Conservation (phyloP, 768 basidiomycete genomes). For the Mycena galericulata region DNA sequence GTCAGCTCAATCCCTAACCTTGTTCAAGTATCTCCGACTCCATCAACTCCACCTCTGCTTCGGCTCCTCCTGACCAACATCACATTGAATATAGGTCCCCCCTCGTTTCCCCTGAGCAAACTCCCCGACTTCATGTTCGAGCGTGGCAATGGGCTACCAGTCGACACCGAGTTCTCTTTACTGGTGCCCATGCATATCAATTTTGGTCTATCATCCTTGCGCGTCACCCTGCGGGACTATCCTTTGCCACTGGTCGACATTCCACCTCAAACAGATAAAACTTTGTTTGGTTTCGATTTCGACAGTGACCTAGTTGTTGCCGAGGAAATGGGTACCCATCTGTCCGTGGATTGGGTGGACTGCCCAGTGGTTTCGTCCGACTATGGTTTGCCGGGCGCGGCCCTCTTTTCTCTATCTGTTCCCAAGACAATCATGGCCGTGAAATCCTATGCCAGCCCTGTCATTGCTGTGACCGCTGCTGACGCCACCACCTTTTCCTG, state of each 20-base stretch:
- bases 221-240: conserved; percentile 84
- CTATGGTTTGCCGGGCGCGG: conserved; percentile 62
- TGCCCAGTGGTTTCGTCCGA: conserved; percentile 72
- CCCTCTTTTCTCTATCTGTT: conserved; percentile 68
- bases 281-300: conserved; percentile 66
- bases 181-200: conserved; percentile 86
- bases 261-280: conserved; percentile 58
- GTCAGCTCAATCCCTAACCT: conserved; percentile 55
- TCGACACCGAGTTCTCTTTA: conserved; percentile 78
- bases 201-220: conserved; percentile 71
- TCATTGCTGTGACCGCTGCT: conserved; percentile 72
- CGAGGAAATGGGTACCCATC: conserved; percentile 82
- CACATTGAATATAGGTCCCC: conserved; percentile 64
- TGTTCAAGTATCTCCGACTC: conserved; percentile 51
- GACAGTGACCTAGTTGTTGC: conserved; percentile 86
- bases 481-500: conserved; percentile 83
- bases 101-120: conserved; percentile 66
- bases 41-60: conserved; percentile 72
- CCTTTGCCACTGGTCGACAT: conserved; percentile 88
- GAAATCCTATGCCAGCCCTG: conserved; percentile 89
- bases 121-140: conserved; percentile 74
- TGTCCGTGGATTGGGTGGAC: conserved; percentile 78
- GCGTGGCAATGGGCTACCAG: conserved; percentile 77
- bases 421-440: conserved; percentile 97
- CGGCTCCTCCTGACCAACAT: conserved; percentile 73